Base-by-base conservation (phyloP, 164 flowering plant genomes). In the Vitis rotundifolia region DNA sequence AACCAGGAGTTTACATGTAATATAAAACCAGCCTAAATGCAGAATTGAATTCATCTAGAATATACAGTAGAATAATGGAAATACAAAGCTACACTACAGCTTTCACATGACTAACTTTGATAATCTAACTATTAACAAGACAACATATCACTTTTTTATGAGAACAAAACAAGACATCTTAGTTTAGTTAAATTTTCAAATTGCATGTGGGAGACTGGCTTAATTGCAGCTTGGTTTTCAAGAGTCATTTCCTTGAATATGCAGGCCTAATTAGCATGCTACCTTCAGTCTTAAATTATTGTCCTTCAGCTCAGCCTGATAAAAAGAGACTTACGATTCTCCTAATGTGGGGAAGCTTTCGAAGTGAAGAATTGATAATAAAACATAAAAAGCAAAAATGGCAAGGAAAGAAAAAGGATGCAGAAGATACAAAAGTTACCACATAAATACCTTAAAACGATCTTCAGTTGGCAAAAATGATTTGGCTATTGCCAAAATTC, bases 391-490 rank as follows among this genome's bases (percentile, higher is more conserved):
- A 28, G 15, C 26, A 44, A 16, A 28, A n/a, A 5, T 31, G 16
- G 22, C 47, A 66, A 26, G 19, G 9, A 66, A 50, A 66, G 10
- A 22, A 15, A 66, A 53, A 52, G 28, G 44, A 28, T 51, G 53
- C 66, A 47, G 12, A 8, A 51, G 14, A 49, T 49, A 61, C 44
- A 37, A 37, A 22, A 47, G 47, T 22, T 15, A 29, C 8, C 54
- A 15, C 26, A 18, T 15, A 22, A 62, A 59, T 81, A 93, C 99
- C 97, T 81, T 84, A 78, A 90, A 95, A 48, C 98, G 98, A 68
- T 95, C 94, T 55, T 81, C 85, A 37, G 81, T 71, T 28, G 99
- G 99, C 58, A 68, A 31, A 73, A 91, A 95, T 9, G 85, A 83
- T 73, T 76, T 89, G 44, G 90, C 84, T 52, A 71, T 71, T 52